Evolutionary conservation across 1,284 basidiomycete genomes (phyloP), one percentile per base, ranked within the genome.

Genomic region (Mixia osmundae): DNA sequence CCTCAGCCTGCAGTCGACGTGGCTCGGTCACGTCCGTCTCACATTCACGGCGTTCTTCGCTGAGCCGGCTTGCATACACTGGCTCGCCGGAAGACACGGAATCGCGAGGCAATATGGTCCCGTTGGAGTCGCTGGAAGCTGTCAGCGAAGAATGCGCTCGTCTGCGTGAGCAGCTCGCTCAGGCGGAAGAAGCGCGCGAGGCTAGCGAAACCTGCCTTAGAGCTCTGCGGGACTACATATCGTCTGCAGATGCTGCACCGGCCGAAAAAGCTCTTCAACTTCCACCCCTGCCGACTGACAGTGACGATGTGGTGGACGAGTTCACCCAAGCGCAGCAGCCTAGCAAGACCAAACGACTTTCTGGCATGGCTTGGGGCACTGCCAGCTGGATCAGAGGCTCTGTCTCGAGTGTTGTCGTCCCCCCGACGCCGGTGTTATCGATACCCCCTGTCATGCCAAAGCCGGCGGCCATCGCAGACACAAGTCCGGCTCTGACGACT

Each of bases 161-260:
- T 89, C 25, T 69, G 72, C 5, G 40, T 44, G 12, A 42, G 24
- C 45, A 48, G 37, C 47, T 54, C 22, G 45, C 54, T 20, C 80
- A 87, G 49, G 65, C 72, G 2, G 73, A 68, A 40, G 83, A 91
- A 54, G 79, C 77, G 2, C 65, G 70, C 30, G 70, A 77, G 49
- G 83, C 83, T 6, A 77, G 73, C n/a, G 82, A 91, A 46, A 67
- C 66, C 2, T 85, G 79, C 50, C 70, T 77, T 42, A 69, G 68
- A 38, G 76, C 76, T 0, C 59, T 91, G 24, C 65, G 80, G 25
- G 74, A 73, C 38, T 91, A 82, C 52, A 83, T 91, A 47, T 69
- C 71, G 1, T 41, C 41, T 21, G 44, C 41, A 40, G 44, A 29
- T 22, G 27, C 28, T 14, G 30, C 42, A 31, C 14, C 25, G 30